Conservation (phyloP, 2,329 filamentous ascomycete genomes). For the Alternaria ventricosa region DNA sequence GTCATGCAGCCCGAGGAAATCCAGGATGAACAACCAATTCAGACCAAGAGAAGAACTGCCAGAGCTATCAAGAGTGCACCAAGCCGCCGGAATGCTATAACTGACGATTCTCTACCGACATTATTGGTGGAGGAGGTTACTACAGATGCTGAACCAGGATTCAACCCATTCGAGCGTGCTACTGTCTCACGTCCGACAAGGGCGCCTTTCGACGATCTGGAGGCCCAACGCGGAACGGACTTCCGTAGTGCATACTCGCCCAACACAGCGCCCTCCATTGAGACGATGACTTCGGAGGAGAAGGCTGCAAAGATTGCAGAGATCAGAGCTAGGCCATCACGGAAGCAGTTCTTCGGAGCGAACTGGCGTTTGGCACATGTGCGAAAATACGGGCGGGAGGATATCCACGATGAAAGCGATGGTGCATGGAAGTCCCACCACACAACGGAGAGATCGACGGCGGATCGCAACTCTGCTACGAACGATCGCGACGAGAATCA, state of each 20-base stretch:
- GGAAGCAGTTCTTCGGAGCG: constrained; percentile 41
- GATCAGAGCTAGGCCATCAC: constrained; percentile 40
- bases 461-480: not conserved
- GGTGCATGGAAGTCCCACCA: constrained; percentile 14
- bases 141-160: not conserved
- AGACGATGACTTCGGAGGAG: constrained; percentile 28
- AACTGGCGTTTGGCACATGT: constrained; percentile 24
- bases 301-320: constrained; percentile 29
- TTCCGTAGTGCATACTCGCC: constrained; percentile 17
- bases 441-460: not conserved
- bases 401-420: constrained; percentile 27
- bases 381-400: constrained; percentile 12
- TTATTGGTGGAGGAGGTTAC: not conserved
- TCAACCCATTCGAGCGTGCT: constrained; percentile 10
- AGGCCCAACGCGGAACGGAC: constrained; percentile 4
- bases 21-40: not conserved
- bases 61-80: not conserved
- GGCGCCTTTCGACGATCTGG: not conserved
- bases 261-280: constrained; percentile 7
- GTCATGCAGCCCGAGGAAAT: not conserved
- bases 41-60: not conserved
- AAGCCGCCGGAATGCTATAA: not conserved
- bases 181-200: not conserved
- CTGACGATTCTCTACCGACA: not conserved
- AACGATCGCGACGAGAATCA: not conserved